Conservation (phyloP, 257 asterid species). For the Perilla frutescens region DNA sequence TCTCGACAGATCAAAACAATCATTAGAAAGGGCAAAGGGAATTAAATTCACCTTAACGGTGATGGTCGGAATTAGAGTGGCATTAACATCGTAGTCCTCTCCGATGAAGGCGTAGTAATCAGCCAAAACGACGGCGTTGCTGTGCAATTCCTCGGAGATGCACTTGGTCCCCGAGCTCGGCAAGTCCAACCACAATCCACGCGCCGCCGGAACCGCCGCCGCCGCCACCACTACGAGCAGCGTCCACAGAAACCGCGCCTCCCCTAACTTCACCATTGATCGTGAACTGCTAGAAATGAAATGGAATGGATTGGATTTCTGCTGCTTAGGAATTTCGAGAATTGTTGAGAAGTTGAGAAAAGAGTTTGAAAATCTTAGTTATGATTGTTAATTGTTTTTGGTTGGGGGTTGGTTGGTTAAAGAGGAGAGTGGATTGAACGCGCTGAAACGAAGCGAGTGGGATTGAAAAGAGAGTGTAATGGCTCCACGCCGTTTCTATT, state of each 20-base stretch:
- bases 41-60: slow-evolving; percentile 63
- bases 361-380: slow-evolving; percentile 1
- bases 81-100: slow-evolving; percentile 48
- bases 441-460: slow-evolving; percentile 40
- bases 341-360: neutral
- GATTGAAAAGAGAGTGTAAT: slow-evolving; percentile 2
- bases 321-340: neutral
- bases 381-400: neutral
- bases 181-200: slow-evolving; percentile 74
- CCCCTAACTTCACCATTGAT: slow-evolving; percentile 41
- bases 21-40: neutral
- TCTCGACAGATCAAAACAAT: neutral
- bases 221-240: slow-evolving; percentile 38
- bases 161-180: slow-evolving; percentile 81
- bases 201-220: slow-evolving; percentile 52
- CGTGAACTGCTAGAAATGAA: neutral
- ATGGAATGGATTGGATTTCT: neutral
- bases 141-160: slow-evolving; percentile 72
- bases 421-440: slow-evolving; percentile 22
- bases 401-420: slow-evolving; percentile 30
- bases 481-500: slow-evolving; percentile 51
- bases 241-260: slow-evolving; percentile 36
- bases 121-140: slow-evolving; percentile 73
- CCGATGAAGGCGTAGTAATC: slow-evolving; percentile 73
- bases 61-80: slow-evolving; percentile 55